phyloP scores from a whole-genome alignment of 78 protist species.

The Dictyostelium intermedium region DNA sequence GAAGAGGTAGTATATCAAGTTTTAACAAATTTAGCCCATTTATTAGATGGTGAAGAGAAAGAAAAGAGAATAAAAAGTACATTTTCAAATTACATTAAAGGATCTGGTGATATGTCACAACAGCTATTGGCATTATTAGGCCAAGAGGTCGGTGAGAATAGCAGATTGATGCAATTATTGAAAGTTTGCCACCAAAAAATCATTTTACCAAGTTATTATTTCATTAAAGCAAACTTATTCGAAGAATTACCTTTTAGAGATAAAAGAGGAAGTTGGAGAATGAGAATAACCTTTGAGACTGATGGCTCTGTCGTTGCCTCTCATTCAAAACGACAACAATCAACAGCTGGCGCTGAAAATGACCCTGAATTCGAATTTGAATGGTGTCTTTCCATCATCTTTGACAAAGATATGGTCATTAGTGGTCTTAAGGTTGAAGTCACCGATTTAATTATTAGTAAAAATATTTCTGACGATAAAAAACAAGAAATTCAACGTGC shows the following conservation, averaged over 20 bases:
- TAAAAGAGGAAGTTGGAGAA: constrained; percentile 63
- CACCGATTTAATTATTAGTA: constrained; percentile 60
- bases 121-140: constrained; percentile 8
- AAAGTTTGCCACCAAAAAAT: constrained; percentile 72
- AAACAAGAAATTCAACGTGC: constrained; percentile 66
- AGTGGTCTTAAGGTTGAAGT: constrained; percentile 27
- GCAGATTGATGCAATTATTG: constrained; percentile 33
- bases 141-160: constrained; percentile 12
- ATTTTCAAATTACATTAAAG: constrained; percentile 37
- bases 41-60: constrained; percentile 64
- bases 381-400: constrained; percentile 43
- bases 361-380: constrained; percentile 78
- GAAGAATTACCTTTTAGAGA: constrained; percentile 71
- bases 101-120: constrained; percentile 43
- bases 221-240: constrained; percentile 70
- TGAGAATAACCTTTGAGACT: constrained; percentile 49
- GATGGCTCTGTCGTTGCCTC: constrained; percentile 26
- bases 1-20: constrained; percentile 69
- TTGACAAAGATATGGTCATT: constrained; percentile 34
- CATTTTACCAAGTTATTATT: constrained; percentile 58
- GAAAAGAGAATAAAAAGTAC: constrained; percentile 8
- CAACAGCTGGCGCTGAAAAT: constrained; percentile 64
- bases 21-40: not conserved
- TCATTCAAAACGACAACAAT: constrained; percentile 72
- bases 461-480: constrained; percentile 29